These are phyloP conservation scores for Kurtzmaniella quercitrusa DNA, from an alignment of 1,139 yeast genomes.

Conservation along the genomic window DNA sequence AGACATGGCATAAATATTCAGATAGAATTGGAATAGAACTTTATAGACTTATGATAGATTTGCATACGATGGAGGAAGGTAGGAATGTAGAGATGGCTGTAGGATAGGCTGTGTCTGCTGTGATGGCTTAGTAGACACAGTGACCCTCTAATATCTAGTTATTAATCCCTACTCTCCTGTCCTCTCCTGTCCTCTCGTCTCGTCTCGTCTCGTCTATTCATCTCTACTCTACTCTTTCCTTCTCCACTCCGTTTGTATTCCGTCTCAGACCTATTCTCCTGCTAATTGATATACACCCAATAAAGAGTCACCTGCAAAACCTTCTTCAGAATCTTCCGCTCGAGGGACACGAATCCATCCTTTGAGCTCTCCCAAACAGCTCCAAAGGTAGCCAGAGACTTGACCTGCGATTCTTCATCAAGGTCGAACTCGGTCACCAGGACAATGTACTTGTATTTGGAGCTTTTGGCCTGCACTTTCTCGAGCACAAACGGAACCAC, in stretches of 20 bases:
- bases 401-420: slow-evolving; percentile 15
- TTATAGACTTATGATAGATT: no score
- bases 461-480: slow-evolving; percentile 24
- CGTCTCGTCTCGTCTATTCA: neutral
- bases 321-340: slow-evolving; percentile 7
- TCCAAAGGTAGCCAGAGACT: slow-evolving; percentile 24
- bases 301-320: slow-evolving; percentile 21
- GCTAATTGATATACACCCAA: slow-evolving; percentile 25
- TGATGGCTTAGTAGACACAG: no score
- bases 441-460: slow-evolving; percentile 34
- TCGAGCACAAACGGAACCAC: slow-evolving; percentile 15
- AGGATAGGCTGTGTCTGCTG: no score
- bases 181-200: no score
- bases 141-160: no score
- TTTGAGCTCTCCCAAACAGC: slow-evolving; percentile 37
- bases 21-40: neutral
- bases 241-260: slow-evolving; percentile 5
- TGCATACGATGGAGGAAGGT: no score
- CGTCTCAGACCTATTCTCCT: neutral
- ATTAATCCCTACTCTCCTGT: no score
- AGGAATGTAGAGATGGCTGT: no score
- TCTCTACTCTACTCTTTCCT: neutral
- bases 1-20: neutral
- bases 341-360: slow-evolving; percentile 33
- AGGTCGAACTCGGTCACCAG: slow-evolving; percentile 21